A percentile compares a stretch with the other conserved stretches of the same genome.
Conservation (phyloP, 2,329 filamentous ascomycete genomes). For the Alternaria gaisen region DNA sequence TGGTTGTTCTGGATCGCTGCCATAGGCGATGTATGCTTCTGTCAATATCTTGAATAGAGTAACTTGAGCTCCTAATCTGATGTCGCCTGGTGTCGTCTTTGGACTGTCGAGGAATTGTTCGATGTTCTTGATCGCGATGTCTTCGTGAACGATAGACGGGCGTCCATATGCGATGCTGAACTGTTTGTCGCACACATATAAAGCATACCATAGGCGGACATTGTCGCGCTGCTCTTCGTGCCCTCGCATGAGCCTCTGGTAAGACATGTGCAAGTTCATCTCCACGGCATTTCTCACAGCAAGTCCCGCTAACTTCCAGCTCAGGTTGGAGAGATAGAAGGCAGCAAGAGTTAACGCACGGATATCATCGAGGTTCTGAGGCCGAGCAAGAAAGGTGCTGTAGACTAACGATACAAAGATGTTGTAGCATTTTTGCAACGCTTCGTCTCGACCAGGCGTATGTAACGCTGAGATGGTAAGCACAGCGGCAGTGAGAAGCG, state of each 20-base stretch:
- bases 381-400: slow-evolving; percentile 44
- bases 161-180: slow-evolving; percentile 54
- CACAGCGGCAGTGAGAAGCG: slow-evolving; percentile 44
- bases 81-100: slow-evolving; percentile 40
- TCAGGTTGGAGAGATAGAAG: slow-evolving; percentile 53
- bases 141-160: slow-evolving; percentile 52
- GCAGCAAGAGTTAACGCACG: slow-evolving; percentile 52
- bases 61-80: slow-evolving; percentile 43
- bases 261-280: slow-evolving; percentile 52
- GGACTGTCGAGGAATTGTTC: slow-evolving; percentile 44
- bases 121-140: slow-evolving; percentile 49
- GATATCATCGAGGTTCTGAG: slow-evolving; percentile 51
- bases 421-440: slow-evolving; percentile 45
- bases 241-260: slow-evolving; percentile 47
- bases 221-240: slow-evolving; percentile 47
- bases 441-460: slow-evolving; percentile 37
- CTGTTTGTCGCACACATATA: slow-evolving; percentile 54
- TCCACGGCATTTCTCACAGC: slow-evolving; percentile 53
- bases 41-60: slow-evolving; percentile 46
- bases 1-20: slow-evolving; percentile 48
- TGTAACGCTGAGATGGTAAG: slow-evolving; percentile 44
- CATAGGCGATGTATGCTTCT: slow-evolving; percentile 45
- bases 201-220: slow-evolving; percentile 52
- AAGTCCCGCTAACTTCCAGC: slow-evolving; percentile 52
- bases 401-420: slow-evolving; percentile 46